These are phyloP conservation scores for Moesziomyces sp. DNA, from an alignment of 1,284 basidiomycete species.

Conservation along the genomic window DNA sequence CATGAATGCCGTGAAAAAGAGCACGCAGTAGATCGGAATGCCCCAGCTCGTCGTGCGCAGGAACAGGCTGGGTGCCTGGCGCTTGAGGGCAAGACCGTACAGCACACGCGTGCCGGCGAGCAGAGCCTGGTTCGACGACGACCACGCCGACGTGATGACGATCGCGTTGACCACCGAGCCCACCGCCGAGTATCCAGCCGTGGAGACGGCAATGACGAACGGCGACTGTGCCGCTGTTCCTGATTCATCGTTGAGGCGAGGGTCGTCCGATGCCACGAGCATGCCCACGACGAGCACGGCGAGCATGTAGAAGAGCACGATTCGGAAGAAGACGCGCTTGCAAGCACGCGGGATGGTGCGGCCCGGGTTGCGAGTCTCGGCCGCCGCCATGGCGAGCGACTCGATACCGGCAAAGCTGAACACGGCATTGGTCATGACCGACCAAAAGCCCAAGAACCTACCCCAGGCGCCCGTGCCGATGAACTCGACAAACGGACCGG, in stretches of 20 bases:
- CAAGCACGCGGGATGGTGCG: slow-evolving; percentile 49
- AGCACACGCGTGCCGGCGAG: slow-evolving; percentile 80
- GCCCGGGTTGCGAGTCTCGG: slow-evolving; percentile 52
- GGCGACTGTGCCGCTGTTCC: slow-evolving; percentile 43
- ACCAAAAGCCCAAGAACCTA: slow-evolving; percentile 68
- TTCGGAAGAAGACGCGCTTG: slow-evolving; percentile 77
- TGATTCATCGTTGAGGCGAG: slow-evolving; percentile 40
- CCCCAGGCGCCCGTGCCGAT: slow-evolving; percentile 73
- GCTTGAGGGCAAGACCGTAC: slow-evolving; percentile 79
- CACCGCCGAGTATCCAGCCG: slow-evolving; percentile 68
- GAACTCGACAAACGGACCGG: slow-evolving; percentile 68
- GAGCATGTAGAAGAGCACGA: slow-evolving; percentile 75
- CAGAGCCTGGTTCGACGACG: slow-evolving; percentile 82
- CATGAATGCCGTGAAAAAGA: slow-evolving; percentile 77
- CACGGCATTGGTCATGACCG: slow-evolving; percentile 72
- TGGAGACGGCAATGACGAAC: slow-evolving; percentile 67
- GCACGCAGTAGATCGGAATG: slow-evolving; percentile 79
- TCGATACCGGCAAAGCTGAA: slow-evolving; percentile 87
- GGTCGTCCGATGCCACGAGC: slow-evolving; percentile 75
- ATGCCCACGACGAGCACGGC: slow-evolving; percentile 76
- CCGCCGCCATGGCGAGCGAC: slow-evolving; percentile 66
- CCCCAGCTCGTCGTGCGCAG: slow-evolving; percentile 76
- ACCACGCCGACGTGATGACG: slow-evolving; percentile 82
- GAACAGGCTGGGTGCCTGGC: slow-evolving; percentile 82
- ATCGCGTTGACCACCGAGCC: slow-evolving; percentile 77